Percentiles rank a stretch among this genome's conserved stretches.
Conservation (phyloP, 2,329 filamentous ascomycete species). For the Acephala macrosclerotiorum region DNA sequence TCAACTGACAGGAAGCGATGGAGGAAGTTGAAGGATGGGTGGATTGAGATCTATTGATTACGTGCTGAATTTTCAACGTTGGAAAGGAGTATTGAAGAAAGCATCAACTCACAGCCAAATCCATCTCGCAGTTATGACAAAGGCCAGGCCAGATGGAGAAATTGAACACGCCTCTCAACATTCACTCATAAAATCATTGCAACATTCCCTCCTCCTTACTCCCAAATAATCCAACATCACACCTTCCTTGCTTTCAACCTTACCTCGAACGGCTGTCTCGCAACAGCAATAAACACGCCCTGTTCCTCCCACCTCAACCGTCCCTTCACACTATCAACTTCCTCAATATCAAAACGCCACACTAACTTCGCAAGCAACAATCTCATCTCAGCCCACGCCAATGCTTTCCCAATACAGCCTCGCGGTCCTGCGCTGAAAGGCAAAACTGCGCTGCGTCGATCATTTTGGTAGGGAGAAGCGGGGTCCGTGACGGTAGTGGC, state of each 20-base stretch:
- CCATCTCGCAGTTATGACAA: no score
- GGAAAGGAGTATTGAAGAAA: no score
- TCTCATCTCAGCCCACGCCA: conserved; percentile 22
- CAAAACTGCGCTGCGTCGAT: conserved; percentile 38
- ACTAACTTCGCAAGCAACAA: conserved; percentile 20
- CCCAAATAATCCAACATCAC: no score
- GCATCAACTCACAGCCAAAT: no score
- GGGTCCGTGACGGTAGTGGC: background rate
- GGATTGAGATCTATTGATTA: no score
- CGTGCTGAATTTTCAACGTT: no score
- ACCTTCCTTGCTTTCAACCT: background rate
- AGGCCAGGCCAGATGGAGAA: no score
- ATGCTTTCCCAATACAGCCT: conserved; percentile 41
- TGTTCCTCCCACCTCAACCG: background rate
- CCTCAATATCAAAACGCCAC: conserved; percentile 23
- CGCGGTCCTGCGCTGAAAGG: conserved; percentile 42
- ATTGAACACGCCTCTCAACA: no score
- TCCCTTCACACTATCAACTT: background rate
- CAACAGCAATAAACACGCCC: background rate
- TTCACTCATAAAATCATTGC: no score
- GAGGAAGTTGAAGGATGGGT: no score
- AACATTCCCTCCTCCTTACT: no score
- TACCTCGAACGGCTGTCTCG: background rate
- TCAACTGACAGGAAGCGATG: no score
- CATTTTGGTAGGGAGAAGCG: conserved; percentile 14